phyloP scores from a whole-genome alignment of 2,329 filamentous ascomycete species.

The Thielaviopsis musarum region DNA sequence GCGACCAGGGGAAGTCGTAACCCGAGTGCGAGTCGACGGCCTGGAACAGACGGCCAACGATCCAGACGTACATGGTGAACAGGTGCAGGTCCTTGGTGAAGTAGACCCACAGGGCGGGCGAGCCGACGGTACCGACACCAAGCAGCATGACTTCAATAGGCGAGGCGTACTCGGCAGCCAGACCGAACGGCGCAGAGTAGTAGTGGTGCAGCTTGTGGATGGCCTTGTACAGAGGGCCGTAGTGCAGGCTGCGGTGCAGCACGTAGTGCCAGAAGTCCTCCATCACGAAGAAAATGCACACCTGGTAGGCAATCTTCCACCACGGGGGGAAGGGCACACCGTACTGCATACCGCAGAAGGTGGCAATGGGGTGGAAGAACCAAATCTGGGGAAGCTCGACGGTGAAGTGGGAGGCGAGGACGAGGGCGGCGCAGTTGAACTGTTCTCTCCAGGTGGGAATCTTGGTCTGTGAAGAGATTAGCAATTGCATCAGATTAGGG shows the following conservation, averaged over 20 bases:
- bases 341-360: constrained; percentile 77
- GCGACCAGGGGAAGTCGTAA: constrained; percentile 95
- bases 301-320: constrained; percentile 79
- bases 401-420: constrained; percentile 90
- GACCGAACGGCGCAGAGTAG: constrained; percentile 91
- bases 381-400: constrained; percentile 97
- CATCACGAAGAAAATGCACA: constrained; percentile 83
- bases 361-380: constrained; percentile 95
- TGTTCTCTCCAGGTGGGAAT: constrained; percentile 86
- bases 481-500: background rate
- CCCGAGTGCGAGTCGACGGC: constrained; percentile 95
- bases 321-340: constrained; percentile 75
- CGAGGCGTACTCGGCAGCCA: constrained; percentile 93
- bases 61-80: constrained; percentile 96
- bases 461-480: constrained; percentile 37
- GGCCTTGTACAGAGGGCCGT: constrained; percentile 84
- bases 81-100: constrained; percentile 82
- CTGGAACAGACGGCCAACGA: constrained; percentile 81
- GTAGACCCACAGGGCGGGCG: constrained; percentile 68
- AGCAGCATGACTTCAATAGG: constrained; percentile 95
- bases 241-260: constrained; percentile 83
- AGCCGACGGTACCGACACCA: constrained; percentile 68
- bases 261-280: constrained; percentile 99
- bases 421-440: constrained; percentile 82
- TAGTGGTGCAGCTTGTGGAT: constrained; percentile 99